Base-by-base conservation (phyloP, 192 early-diverging fungal genomes). In the Backusella liffmaniae region DNA sequence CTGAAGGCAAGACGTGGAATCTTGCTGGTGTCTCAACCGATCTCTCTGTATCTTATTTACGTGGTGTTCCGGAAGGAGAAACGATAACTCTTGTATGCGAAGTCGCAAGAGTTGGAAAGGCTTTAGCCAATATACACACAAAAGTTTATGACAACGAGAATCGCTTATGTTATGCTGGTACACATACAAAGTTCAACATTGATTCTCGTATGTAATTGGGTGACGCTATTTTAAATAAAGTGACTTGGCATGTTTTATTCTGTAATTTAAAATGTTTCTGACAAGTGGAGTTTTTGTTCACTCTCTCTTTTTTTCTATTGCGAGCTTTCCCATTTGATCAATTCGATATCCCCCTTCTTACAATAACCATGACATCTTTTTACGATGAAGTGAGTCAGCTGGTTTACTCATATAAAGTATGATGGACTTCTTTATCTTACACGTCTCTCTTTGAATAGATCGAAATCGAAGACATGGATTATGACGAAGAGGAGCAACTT, bases 381-480 rank as follows among this genome's bases (percentile, higher is more conserved):
- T 90, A 90, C 82, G 89, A 88, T 18, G 78, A 79, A 69, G 78
- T 78, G 59, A 53, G 77, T 49, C 12, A 21, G 10, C 15, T 66
- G 53, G 18, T 12, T 44, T 56, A 12, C 23, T 21, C 13, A 6
- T 15, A 15, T 56, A 44, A 15, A 44, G 15, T 56, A n/a, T 56
- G 18, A 56, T 21, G 6, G 15, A 13, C 4, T 16, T 44, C 15
- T 23, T 44, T 56, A 21, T 56, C 29, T 41, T 67, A 42, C 46
- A 62, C 4, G 1, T 13, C 12, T 36, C 36, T 8, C 42, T 42
- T 21, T 16, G 44, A 21, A 26, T 67, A 82, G 75, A 56, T 80
- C 66, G 78, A 84, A 44, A 80, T 80, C 62, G 93, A 98, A 80
- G 96, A 98, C 83, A 93, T 98, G 90, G 94, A 95, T 67, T 98